A percentile compares a stretch with the other conserved stretches of the same genome.
phyloP scores from a whole-genome alignment of 495 filamentous ascomycete species.

The Xylaria scruposa region DNA sequence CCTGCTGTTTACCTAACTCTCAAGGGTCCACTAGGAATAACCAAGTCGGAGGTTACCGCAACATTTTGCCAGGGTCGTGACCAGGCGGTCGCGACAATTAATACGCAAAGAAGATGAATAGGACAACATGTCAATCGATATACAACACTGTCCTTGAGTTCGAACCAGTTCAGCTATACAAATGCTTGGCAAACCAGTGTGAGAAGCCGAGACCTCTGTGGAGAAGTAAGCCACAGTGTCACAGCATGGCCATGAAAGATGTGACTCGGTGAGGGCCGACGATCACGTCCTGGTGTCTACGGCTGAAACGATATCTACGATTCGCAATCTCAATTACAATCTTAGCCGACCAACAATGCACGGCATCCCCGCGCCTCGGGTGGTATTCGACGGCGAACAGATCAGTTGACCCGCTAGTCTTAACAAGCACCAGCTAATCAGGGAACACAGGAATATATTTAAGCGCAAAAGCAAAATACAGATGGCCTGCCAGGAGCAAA shows the following conservation, averaged over 20 bases:
- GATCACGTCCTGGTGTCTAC: slow-evolving; percentile 15
- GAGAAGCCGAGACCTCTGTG: slow-evolving; percentile 23
- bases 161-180: background rate
- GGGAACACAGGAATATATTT: background rate
- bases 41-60: slow-evolving; percentile 16
- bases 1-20: background rate
- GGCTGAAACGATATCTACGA: slow-evolving; percentile 16
- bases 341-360: slow-evolving; percentile 11
- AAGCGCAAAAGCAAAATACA: background rate
- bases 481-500: background rate
- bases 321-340: slow-evolving; percentile 9
- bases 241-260: slow-evolving; percentile 6
- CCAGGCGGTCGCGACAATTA: background rate
- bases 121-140: slow-evolving; percentile 1
- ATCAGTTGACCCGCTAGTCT: slow-evolving; percentile 7
- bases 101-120: background rate
- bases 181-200: slow-evolving; percentile 20
- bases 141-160: background rate
- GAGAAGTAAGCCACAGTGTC: slow-evolving; percentile 22
- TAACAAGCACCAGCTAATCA: slow-evolving; percentile 1
- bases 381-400: background rate
- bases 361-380: background rate
- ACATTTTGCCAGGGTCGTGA: background rate
- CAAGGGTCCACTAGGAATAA: background rate
- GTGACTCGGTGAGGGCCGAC: slow-evolving; percentile 21